Percentiles rank a stretch among this genome's conserved stretches.
Conservation (phyloP, 2,329 filamentous ascomycete genomes). For the Arachnomyces sp. region DNA sequence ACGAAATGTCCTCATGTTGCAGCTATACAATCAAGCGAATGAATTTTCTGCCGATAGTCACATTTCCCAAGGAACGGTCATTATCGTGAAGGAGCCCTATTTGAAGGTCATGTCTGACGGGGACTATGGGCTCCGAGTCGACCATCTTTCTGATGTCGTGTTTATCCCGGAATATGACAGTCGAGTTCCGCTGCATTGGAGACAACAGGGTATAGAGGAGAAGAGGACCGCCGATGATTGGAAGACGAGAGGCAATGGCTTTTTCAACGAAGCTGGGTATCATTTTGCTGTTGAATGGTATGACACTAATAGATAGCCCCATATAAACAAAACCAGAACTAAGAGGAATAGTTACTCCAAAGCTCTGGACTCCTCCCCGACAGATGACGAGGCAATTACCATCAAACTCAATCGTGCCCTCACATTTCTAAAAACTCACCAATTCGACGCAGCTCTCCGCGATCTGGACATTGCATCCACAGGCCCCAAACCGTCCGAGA, state of each 20-base stretch:
- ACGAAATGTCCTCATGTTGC: slow-evolving; percentile 27
- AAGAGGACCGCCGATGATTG: slow-evolving; percentile 9
- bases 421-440: slow-evolving; percentile 21
- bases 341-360: slow-evolving; percentile 27
- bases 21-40: slow-evolving; percentile 36
- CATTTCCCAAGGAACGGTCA: slow-evolving; percentile 26
- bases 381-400: slow-evolving; percentile 26
- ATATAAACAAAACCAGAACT: slow-evolving; percentile 5
- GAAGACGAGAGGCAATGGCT: slow-evolving; percentile 27
- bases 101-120: slow-evolving; percentile 36
- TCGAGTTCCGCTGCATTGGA: slow-evolving; percentile 36
- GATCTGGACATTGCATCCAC: slow-evolving; percentile 19
- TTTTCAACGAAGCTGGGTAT: slow-evolving; percentile 11
- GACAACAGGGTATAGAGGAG: slow-evolving; percentile 5
- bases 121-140: slow-evolving; percentile 41
- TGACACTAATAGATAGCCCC: slow-evolving; percentile 1
- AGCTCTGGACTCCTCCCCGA: slow-evolving; percentile 26
- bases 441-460: slow-evolving; percentile 28
- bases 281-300: slow-evolving; percentile 22
- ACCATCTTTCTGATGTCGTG: slow-evolving; percentile 45
- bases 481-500: slow-evolving; percentile 27
- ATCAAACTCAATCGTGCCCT: slow-evolving; percentile 31
- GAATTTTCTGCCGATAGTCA: slow-evolving; percentile 26
- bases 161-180: slow-evolving; percentile 29
- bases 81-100: slow-evolving; percentile 48